phyloP scores from a whole-genome alignment of 257 asterid species.

The Linderniella brevidens region DNA sequence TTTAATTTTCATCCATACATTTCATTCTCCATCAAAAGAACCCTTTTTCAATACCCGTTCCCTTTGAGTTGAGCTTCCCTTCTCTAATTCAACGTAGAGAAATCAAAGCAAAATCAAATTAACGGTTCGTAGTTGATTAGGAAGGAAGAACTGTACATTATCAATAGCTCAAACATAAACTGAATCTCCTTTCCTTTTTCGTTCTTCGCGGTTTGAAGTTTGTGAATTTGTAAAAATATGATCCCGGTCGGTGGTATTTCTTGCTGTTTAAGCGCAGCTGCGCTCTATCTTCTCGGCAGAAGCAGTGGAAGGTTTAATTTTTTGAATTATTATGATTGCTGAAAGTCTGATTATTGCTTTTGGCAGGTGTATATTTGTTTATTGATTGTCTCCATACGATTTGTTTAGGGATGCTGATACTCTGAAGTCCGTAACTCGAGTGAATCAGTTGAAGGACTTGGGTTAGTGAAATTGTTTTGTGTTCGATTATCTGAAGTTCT shows the following conservation, averaged over 20 bases:
- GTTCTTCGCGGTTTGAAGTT: background rate
- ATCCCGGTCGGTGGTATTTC: conserved; percentile 62
- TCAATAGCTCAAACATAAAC: too few relatives aligned
- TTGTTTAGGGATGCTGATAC: conserved; percentile 62
- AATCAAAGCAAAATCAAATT: too few relatives aligned
- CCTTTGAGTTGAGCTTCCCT: too few relatives aligned
- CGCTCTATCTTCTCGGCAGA: conserved; percentile 91
- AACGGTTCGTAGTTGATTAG: too few relatives aligned
- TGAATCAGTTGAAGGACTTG: conserved; percentile 81
- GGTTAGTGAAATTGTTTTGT: conserved; percentile 24
- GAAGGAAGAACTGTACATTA: too few relatives aligned
- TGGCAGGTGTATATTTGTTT: background rate
- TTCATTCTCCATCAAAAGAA: too few relatives aligned
- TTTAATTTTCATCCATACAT: too few relatives aligned
- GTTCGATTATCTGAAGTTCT: background rate
- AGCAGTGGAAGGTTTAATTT: conserved; percentile 69
- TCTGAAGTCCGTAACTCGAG: conserved; percentile 76
- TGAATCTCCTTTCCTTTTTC: too few relatives aligned
- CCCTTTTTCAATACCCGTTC: too few relatives aligned
- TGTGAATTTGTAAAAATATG: background rate
- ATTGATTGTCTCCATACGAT: background rate
- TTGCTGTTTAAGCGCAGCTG: conserved; percentile 91
- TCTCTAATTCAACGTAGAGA: too few relatives aligned
- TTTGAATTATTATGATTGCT: background rate
- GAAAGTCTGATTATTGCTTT: background rate